Percentiles rank a stretch among this genome's conserved stretches.
These are phyloP conservation scores for Chaetomiaceae sp. DNA, from an alignment of 2,329 filamentous ascomycete species.

Conservation along the genomic window DNA sequence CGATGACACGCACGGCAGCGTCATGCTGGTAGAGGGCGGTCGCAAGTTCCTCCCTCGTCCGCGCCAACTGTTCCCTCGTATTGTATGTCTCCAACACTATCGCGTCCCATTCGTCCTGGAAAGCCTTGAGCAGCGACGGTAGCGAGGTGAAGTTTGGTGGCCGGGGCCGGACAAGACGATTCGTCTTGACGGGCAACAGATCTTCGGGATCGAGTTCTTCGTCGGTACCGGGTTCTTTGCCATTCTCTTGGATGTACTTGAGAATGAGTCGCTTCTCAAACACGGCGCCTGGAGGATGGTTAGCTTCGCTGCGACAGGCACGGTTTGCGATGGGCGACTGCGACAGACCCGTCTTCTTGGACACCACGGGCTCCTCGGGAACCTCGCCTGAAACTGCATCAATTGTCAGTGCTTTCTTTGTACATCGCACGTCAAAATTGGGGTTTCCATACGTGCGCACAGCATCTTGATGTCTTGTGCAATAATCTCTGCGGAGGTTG, in stretches of 20 bases:
- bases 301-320: conserved; percentile 8
- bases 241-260: conserved; percentile 88
- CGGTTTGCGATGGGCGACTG: conserved; percentile 6
- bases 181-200: conserved; percentile 79
- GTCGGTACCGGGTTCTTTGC: conserved; percentile 84
- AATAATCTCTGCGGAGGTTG: conserved; percentile 3
- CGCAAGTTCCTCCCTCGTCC: conserved; percentile 88
- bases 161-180: conserved; percentile 78
- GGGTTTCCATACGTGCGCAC: conserved; percentile 28
- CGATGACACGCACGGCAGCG: conserved; percentile 92
- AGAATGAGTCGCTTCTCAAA: conserved; percentile 96
- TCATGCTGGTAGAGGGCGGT: conserved; percentile 96
- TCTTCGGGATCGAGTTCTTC: conserved; percentile 81
- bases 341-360: conserved; percentile 80
- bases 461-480: conserved; percentile 27
- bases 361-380: conserved; percentile 90
- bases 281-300: conserved; percentile 61
- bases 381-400: conserved; percentile 86
- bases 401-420: conserved; percentile 12
- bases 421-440: neutral
- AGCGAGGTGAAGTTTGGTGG: conserved; percentile 95
- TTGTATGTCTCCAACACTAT: conserved; percentile 88
- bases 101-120: conserved; percentile 98
- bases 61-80: conserved; percentile 79
- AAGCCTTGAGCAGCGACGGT: conserved; percentile 85